These are phyloP conservation scores for Ascochyta clinopodiicola DNA, from an alignment of 2,329 filamentous ascomycete genomes.

Conservation along the genomic window DNA sequence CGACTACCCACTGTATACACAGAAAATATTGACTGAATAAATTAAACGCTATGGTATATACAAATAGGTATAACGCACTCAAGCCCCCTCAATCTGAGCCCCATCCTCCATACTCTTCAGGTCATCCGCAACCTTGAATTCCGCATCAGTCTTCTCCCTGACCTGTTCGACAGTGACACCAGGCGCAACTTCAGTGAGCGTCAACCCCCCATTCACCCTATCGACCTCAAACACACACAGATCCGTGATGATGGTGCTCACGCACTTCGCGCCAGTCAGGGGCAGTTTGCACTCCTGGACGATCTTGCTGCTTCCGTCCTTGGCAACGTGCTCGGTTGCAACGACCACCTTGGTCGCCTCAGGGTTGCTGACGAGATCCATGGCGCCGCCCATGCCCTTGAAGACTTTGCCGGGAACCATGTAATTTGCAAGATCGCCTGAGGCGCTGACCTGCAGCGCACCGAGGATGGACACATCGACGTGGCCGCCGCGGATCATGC, in stretches of 20 bases:
- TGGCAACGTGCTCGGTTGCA: conserved; percentile 92
- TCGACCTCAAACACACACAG: conserved; percentile 69
- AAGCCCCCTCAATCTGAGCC: conserved; percentile 6
- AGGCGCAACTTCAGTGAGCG: conserved; percentile 81
- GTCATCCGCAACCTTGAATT: conserved; percentile 78
- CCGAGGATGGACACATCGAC: conserved; percentile 89
- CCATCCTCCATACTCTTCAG: conserved; percentile 73
- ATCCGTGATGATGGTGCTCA: conserved; percentile 50
- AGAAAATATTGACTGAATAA: neutral
- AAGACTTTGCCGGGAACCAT: conserved; percentile 86
- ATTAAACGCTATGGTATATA: conserved; percentile 1
- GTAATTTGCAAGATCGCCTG: conserved; percentile 87
- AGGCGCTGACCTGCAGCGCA: conserved; percentile 84
- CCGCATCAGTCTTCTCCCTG: conserved; percentile 83
- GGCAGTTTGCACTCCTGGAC: conserved; percentile 65
- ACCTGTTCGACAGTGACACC: conserved; percentile 88
- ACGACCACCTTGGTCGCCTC: conserved; percentile 85
- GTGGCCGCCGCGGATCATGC: conserved; percentile 87
- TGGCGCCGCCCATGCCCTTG: conserved; percentile 90
- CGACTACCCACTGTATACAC: no score
- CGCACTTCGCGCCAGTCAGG: conserved; percentile 47
- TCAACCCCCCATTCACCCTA: conserved; percentile 67
- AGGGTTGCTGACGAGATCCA: conserved; percentile 89
- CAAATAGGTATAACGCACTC: neutral
- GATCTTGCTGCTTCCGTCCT: conserved; percentile 91